Base-by-base conservation (phyloP, 2,329 filamentous ascomycete genomes). In the Sclerotinia spermophila region DNA sequence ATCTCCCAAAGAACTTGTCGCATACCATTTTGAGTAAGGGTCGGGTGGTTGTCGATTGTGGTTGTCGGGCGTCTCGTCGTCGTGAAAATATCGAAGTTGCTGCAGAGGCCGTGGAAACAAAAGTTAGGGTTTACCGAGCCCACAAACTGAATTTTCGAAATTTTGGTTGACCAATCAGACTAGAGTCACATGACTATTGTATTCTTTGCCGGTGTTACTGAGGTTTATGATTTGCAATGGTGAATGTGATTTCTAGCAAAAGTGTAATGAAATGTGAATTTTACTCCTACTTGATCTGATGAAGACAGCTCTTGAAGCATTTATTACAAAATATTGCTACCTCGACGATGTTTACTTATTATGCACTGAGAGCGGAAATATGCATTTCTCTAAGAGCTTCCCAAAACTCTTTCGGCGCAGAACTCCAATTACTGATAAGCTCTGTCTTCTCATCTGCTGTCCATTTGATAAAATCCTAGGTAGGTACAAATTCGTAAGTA, bases 1-100 rank as follows among this genome's bases (percentile, higher is more conserved):
- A n/a, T 67, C 30, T 55, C 33, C n/a, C 38, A 58, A 56, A 24
- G 33, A 51, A 38, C 62, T n/a, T 30, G 55, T 24, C 55, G 61
- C 68, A 56, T 70, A 70, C 68, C 68, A 70, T 70, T 67, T 67
- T 70, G 62, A 67, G 30, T 70, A 51, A 44, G 65, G 56, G 62
- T 70, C 68, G 62, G 56, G 68, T 70, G 42, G 68, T 70, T 70
- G 68, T 70, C 68, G 68, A 70, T 70, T 70, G 44, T 69, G 51
- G 21, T 69, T 69, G 68, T 64, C 62, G 68, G 68, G 68, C 68
- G 68, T 69, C 56, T 69, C 68, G 68, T 69, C 68, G 59, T 69
- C 59, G 68, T 69, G 59, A 69, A 66, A 69, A 56, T 65, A 55
- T 69, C 65, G 68, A 66, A 65, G 59, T 69, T 69, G 68, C 62